Evolutionary conservation across 2,329 filamentous ascomycete species (phyloP), one percentile per base, ranked within the genome.

Genomic region (Alternaria gansuensis): DNA sequence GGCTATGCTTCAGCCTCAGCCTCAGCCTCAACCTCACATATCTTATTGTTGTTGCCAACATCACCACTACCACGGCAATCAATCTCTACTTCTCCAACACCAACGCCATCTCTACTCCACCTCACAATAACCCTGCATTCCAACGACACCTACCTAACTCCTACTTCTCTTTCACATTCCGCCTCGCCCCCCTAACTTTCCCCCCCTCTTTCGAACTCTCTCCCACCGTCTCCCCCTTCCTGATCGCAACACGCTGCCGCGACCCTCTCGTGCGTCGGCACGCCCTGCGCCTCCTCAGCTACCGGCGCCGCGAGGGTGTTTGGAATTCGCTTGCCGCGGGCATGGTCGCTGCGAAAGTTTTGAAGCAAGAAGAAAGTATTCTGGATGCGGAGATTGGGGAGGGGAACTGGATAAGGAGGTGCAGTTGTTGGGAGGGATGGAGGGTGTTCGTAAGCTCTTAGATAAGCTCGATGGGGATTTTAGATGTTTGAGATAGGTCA

Each of bases 141-240:
- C 34, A 36, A n/a, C 34, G 14, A 36, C 14, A 36, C 34, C 34
- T n/a, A 8, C 5, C 14, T 17, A 36, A 7, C 34, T 14, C 34
- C 34, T n/a, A n/a, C n/a, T n/a, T n/a, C 13, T 36, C 34, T 14
- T 36, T 36, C 34, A 36, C 34, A 36, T n/a, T 14, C 34, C 13
- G 13, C 2, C 34, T 36, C 5, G 14, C 34, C 14, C 34, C 34
- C 14, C 34, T 59, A 3, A 61, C 66, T 3, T 73, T 73, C 59
- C 65, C 68, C 3, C 70, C 70, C 3, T 72, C 70, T 14, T 72
- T 73, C 57, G 69, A 72, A 36, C 65, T 72, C 34, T 69, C 67
- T 1, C 69, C 66, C 6, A 73, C 72, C 26, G 65, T 73, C 3
- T 64, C 70, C 13, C 55, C 72, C 8, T 74, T 74, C 59, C 34